phyloP scores from a whole-genome alignment of 176 grass and related monocot genomes.

The Oryza meridionalis region DNA sequence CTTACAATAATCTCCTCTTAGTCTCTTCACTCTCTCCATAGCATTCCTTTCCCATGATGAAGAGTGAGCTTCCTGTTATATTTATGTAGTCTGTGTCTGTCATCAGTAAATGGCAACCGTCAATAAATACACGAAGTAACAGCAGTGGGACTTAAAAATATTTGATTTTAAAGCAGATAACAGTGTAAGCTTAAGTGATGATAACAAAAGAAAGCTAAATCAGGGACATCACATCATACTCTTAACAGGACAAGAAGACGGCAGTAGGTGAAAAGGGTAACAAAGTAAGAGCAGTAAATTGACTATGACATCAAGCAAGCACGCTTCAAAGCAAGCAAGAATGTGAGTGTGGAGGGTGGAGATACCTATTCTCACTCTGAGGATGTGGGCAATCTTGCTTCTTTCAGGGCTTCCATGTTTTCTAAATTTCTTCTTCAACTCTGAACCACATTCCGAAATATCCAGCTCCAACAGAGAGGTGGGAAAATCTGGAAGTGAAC shows the following conservation, averaged over 20 bases:
- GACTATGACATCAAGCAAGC: not conserved
- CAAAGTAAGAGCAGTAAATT: not conserved
- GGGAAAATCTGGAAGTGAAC: constrained; percentile 40
- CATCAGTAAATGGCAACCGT: not conserved
- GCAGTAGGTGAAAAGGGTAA: not conserved
- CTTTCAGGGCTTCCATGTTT: not conserved
- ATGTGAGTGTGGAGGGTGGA: not conserved
- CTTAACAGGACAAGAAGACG: not conserved
- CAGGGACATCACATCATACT: not conserved
- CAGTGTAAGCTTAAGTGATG: not conserved
- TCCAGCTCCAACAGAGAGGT: not conserved
- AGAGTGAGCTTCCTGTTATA: not conserved
- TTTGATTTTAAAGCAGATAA: not conserved
- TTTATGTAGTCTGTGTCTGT: not conserved
- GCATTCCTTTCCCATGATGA: constrained; percentile 8
- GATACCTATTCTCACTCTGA: not conserved
- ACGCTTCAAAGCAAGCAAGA: not conserved
- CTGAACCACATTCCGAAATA: not conserved
- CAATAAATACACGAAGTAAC: not conserved
- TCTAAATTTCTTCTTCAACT: not conserved
- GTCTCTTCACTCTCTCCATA: not conserved
- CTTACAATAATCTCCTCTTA: not conserved
- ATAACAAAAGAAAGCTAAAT: not conserved
- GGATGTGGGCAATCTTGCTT: constrained; percentile 6
- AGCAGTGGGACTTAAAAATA: not conserved